Base-by-base conservation (phyloP, 2,329 filamentous ascomycete species). In the Botryotinia globosa region DNA sequence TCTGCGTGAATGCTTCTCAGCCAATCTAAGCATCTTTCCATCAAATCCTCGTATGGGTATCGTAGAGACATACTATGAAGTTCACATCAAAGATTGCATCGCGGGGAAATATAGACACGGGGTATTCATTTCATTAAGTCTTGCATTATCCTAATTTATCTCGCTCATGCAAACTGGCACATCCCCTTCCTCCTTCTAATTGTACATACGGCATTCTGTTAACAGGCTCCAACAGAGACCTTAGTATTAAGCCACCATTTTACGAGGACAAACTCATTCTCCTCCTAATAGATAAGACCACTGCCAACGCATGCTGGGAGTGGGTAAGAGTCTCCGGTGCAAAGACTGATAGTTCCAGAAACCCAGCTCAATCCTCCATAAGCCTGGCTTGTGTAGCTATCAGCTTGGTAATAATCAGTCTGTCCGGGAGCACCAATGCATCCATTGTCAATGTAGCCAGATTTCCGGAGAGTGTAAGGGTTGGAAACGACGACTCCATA, bases 301-400 rank as follows among this genome's bases (percentile, higher is more conserved):
- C 16, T 6, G 8, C 69, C 69, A 18, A 18, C 4, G 18, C 69
- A 71, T n/a, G 1, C 7, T 16, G 29, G 20, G 16, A 67, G 22
- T 56, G 69, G 62, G 14, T 71, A 66, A 14, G 37, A 44, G 45
- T 25, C 3, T 8, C 25, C 25, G 5, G 34, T 56, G 61, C 69
- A 71, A n/a, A 67, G 34, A 71, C 61, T 67, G 16, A 71, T 67
- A 4, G 61, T 66, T 22, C 69, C 69, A 20, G 22, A 14, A 39
- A 71, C 61, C 69, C 69, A 71, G 29, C 20, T 32, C 22, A 67
- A 58, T 8, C 48, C 61, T 1, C 37, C 37, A 34, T 45, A 67
- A 18, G 18, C 29, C 8, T 58, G 32, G 14, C 39, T 45, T 10
- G 14, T 1, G 44, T 56, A 58, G 48, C 61, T 71, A 42, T 71